These are phyloP conservation scores for Fusarium nematophilum DNA, from an alignment of 2,329 filamentous ascomycete genomes.

Conservation along the genomic window DNA sequence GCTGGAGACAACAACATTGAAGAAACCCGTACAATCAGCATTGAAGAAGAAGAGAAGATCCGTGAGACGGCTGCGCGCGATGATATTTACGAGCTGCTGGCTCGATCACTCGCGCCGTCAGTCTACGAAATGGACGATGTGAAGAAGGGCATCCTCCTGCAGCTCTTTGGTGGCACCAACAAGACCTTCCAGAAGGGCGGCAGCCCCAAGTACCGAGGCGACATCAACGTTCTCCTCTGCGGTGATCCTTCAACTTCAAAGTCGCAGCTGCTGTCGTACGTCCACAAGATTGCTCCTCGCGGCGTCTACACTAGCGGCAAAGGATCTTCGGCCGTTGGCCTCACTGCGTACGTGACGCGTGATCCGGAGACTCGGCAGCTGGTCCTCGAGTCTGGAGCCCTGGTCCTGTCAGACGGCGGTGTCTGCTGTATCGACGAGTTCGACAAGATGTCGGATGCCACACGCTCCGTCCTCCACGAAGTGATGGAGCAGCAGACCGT, in stretches of 20 bases:
- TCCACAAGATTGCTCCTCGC: constrained; percentile 96
- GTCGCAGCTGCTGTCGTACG: constrained; percentile 92
- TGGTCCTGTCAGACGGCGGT: constrained; percentile 83
- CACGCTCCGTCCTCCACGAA: constrained; percentile 85
- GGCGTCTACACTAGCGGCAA: constrained; percentile 85
- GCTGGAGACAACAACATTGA: constrained; percentile 81
- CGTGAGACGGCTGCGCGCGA: constrained; percentile 79
- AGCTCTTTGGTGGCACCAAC: constrained; percentile 97
- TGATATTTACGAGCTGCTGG: constrained; percentile 93
- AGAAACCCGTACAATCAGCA: constrained; percentile 83
- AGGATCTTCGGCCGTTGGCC: constrained; percentile 82
- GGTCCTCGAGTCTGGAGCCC: constrained; percentile 81
- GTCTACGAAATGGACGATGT: constrained; percentile 99
- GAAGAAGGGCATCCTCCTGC: constrained; percentile 96
- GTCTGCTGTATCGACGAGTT: constrained; percentile 90
- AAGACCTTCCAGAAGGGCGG: constrained; percentile 98
- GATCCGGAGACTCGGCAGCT: constrained; percentile 84
- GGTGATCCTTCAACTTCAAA: constrained; percentile 97
- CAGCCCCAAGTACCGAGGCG: constrained; percentile 93
- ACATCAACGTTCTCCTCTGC: constrained; percentile 96
- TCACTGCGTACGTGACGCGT: constrained; percentile 83
- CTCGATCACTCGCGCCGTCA: constrained; percentile 91
- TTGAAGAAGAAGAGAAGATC: constrained; percentile 92
- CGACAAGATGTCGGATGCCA: constrained; percentile 85
- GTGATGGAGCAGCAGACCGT: constrained; percentile 92